Percentiles rank a stretch among this genome's conserved stretches.
phyloP scores from a whole-genome alignment of 2,329 filamentous ascomycete species.

The Pseudocercospora macadamiae region DNA sequence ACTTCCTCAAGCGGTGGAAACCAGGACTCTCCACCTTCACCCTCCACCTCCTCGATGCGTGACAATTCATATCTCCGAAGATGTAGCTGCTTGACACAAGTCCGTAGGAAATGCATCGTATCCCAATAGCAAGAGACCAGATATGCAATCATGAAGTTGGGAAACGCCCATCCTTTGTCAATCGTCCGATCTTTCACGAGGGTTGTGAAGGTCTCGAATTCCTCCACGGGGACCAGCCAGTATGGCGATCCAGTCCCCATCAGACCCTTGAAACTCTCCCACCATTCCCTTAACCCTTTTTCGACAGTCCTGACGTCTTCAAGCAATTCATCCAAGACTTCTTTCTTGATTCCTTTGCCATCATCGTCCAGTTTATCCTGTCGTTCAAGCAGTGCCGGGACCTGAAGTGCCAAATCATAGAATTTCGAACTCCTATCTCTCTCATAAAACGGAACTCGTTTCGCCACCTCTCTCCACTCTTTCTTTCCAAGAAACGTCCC shows the following conservation, averaged over 20 bases:
- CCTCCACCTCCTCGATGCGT: no score
- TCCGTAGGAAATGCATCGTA: constrained; percentile 34
- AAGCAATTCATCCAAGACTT: constrained; percentile 27
- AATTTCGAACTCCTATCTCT: constrained; percentile 31
- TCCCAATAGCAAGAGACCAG: constrained; percentile 37
- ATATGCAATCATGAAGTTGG: constrained; percentile 35
- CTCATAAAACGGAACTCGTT: constrained; percentile 21
- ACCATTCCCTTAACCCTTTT: constrained; percentile 29
- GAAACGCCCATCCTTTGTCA: constrained; percentile 32
- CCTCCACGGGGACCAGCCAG: constrained; percentile 25
- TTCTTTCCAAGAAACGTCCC: constrained; percentile 32
- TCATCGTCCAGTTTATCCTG: constrained; percentile 28
- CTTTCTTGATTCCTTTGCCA: background rate
- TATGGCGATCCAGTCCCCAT: constrained; percentile 14
- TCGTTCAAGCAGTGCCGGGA: constrained; percentile 33
- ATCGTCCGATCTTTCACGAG: constrained; percentile 32
- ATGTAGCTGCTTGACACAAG: constrained; percentile 29
- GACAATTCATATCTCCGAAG: constrained; percentile 23
- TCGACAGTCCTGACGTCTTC: constrained; percentile 28
- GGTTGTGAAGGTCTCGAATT: constrained; percentile 31
- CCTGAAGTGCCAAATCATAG: constrained; percentile 36
- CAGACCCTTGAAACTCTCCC: constrained; percentile 23
- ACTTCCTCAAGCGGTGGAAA: constrained; percentile 20
- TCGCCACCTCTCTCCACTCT: constrained; percentile 35
- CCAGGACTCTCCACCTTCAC: no score